Evolutionary conservation across 192 early-diverging fungal genomes (phyloP), one percentile per base, ranked within the genome.

Genomic region (Coemansia sp.): DNA sequence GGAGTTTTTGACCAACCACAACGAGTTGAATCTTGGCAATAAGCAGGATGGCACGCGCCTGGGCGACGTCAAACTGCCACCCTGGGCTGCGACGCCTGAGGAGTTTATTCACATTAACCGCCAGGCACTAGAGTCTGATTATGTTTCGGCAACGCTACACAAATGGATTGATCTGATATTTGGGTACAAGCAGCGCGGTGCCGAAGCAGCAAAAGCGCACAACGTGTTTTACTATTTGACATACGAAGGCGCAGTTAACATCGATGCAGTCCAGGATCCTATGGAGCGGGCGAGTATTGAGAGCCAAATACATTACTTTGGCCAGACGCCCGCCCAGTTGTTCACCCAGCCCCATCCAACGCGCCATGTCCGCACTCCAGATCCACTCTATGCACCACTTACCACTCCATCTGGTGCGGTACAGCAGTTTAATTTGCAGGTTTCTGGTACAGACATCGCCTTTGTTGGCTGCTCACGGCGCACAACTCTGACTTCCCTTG

Each of bases 211-310:
- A 23, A 88, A 92, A 57, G 88, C 94, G 6, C 74, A 92, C 74
- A 98, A 98, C 72, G 93, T 98, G 4, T 98, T 98, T 68, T 94
- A 98, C 80, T 94, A 98, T 74, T 74, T 98, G 61, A 94, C 96
- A 0, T 98, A 98, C 65, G 96, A 98, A 67, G 93, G 93, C 6
- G 94, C 93, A n/a, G 92, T 98, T 59, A 90, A 95, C 80, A 75
- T 98, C 57, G 94, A 97, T 70, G 74, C 87, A 3, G 91, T 98
- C 32, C 86, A 87, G 32, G 95, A 98, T 71, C 91, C 92, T 3
- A 82, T 97, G 25, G 94, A 98, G 72, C 87, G 93, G 50, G 85
- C 87, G 17, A 91, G 93, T 6, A 93, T 94, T 17, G 94, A 94
- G 57, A 94, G 93, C 61, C 93, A 94, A 66, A 98, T 98, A 64